Evolutionary conservation across 306 rosid genomes (phyloP).

Genomic region (Boehmeria nivea): DNA sequence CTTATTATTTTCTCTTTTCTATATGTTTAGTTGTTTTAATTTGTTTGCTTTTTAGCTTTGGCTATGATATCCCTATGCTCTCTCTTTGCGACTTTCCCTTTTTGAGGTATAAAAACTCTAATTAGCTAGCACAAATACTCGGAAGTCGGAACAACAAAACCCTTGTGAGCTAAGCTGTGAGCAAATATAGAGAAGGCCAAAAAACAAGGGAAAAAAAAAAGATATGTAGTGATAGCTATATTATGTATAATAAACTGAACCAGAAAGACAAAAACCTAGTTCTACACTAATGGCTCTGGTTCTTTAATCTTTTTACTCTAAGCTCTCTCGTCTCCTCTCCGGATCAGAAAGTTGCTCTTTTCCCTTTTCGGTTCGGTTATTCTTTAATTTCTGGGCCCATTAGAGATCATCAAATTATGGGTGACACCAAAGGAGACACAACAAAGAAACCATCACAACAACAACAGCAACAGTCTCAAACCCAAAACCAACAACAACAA

Average conservation of each 20-base stretch:
- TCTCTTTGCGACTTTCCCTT: conserved; percentile 46
- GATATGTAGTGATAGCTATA: too few relatives aligned
- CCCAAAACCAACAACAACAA: conserved; percentile 30
- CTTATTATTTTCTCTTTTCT: conserved; percentile 18
- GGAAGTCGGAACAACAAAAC: neutral
- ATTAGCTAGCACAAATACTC: too few relatives aligned
- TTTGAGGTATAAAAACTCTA: conserved; percentile 17
- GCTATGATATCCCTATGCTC: conserved; percentile 27
- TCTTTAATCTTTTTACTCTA: neutral
- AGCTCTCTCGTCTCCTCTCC: neutral
- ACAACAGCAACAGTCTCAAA: conserved; percentile 31
- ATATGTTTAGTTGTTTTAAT: conserved; percentile 31
- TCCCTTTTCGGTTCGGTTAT: conserved; percentile 10
- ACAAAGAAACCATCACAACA: conserved; percentile 36
- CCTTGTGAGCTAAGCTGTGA: conserved; percentile 8
- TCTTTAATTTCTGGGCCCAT: conserved; percentile 32
- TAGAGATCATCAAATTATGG: conserved; percentile 30
- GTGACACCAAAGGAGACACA: conserved; percentile 65
- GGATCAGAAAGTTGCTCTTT: too few relatives aligned
- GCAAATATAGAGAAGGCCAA: neutral
- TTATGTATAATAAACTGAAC: neutral
- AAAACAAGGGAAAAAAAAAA: neutral
- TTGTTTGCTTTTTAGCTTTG: conserved; percentile 18
- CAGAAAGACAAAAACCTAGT: conserved; percentile 15
- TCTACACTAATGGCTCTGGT: conserved; percentile 26